Percentiles rank a stretch among this genome's conserved stretches.
Evolutionary conservation across 2,329 filamentous ascomycete genomes (phyloP).

Genomic region (Alternaria atra): DNA sequence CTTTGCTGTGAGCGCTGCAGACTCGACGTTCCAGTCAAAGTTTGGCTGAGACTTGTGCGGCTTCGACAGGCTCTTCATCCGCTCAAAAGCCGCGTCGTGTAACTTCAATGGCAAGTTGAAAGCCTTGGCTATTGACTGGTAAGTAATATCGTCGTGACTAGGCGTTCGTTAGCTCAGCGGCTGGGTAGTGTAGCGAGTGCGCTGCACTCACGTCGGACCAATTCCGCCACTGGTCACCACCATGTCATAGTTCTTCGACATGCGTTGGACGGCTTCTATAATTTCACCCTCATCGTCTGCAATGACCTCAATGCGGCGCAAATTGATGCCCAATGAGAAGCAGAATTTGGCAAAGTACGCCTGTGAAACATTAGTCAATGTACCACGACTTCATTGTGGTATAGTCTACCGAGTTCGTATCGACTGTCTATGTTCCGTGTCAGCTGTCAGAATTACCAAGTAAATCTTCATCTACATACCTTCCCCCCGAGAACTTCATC

Average conservation of each 20-base stretch:
- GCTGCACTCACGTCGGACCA: slow-evolving; percentile 80
- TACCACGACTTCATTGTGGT: not conserved
- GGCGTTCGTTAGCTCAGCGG: slow-evolving; percentile 25
- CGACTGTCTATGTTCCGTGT: slow-evolving; percentile 62
- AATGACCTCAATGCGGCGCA: slow-evolving; percentile 92
- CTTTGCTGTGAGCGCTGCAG: slow-evolving; percentile 79
- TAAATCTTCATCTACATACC: slow-evolving; percentile 59
- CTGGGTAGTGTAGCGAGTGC: slow-evolving; percentile 16
- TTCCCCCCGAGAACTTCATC: slow-evolving; percentile 96
- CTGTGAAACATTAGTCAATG: slow-evolving; percentile 31
- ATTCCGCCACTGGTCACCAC: slow-evolving; percentile 96
- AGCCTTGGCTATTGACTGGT: slow-evolving; percentile 90
- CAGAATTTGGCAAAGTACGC: slow-evolving; percentile 72
- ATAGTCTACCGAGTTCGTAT: slow-evolving; percentile 66
- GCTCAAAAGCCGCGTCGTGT: slow-evolving; percentile 77
- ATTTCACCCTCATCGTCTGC: slow-evolving; percentile 93
- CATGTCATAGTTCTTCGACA: slow-evolving; percentile 91
- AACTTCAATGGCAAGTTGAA: slow-evolving; percentile 80
- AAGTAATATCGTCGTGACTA: slow-evolving; percentile 97
- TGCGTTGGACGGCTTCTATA: slow-evolving; percentile 82
- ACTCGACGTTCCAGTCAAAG: slow-evolving; percentile 87
- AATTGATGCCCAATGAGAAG: slow-evolving; percentile 69
- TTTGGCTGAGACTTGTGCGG: slow-evolving; percentile 75
- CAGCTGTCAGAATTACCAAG: slow-evolving; percentile 23
- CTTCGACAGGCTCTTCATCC: slow-evolving; percentile 84